Evolutionary conservation across 2,329 filamentous ascomycete species (phyloP).

Genomic region (Monosporascus sp.): DNA sequence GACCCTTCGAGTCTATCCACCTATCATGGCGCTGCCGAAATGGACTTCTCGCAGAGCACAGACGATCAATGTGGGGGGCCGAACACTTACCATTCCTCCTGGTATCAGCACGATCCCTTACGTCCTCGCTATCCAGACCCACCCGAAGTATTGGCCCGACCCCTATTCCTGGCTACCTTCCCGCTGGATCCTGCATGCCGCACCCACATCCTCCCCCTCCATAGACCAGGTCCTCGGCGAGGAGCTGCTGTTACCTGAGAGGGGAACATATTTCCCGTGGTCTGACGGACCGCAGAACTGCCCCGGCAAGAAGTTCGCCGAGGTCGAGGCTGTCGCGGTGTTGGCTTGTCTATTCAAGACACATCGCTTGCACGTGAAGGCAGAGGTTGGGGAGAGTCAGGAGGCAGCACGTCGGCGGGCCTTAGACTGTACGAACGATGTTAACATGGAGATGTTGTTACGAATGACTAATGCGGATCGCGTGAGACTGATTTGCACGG

Average conservation of each 20-base stretch:
- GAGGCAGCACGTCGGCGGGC: slow-evolving; percentile 3
- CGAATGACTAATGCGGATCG: slow-evolving; percentile 14
- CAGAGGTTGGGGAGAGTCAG: slow-evolving; percentile 5
- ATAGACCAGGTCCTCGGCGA: slow-evolving; percentile 3
- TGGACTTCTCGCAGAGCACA: not conserved
- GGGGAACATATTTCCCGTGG: slow-evolving; percentile 14
- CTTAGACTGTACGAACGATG: slow-evolving; percentile 11
- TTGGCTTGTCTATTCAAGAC: slow-evolving; percentile 10
- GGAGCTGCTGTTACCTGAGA: slow-evolving; percentile 3
- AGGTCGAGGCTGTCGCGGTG: slow-evolving; percentile 15
- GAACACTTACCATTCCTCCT: slow-evolving; percentile 2
- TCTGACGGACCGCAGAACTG: slow-evolving; percentile 16
- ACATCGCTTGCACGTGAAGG: slow-evolving; percentile 9
- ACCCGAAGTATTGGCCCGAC: slow-evolving; percentile 9
- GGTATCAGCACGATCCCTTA: slow-evolving; percentile 2
- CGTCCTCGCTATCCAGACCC: slow-evolving; percentile 7
- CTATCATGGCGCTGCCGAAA: slow-evolving; percentile 1
- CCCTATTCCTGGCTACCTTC: slow-evolving; percentile 7
- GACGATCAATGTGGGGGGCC: not conserved
- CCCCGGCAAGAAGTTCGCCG: slow-evolving; percentile 16
- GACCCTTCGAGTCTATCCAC: slow-evolving; percentile 4
- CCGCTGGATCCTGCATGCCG: slow-evolving; percentile 7
- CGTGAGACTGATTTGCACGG: slow-evolving; percentile 9
- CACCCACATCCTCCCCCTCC: not conserved
- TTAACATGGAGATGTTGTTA: slow-evolving; percentile 15